Evolutionary conservation across 2,329 filamentous ascomycete genomes (phyloP).

Genomic region (Colletotrichum orbiculare): DNA sequence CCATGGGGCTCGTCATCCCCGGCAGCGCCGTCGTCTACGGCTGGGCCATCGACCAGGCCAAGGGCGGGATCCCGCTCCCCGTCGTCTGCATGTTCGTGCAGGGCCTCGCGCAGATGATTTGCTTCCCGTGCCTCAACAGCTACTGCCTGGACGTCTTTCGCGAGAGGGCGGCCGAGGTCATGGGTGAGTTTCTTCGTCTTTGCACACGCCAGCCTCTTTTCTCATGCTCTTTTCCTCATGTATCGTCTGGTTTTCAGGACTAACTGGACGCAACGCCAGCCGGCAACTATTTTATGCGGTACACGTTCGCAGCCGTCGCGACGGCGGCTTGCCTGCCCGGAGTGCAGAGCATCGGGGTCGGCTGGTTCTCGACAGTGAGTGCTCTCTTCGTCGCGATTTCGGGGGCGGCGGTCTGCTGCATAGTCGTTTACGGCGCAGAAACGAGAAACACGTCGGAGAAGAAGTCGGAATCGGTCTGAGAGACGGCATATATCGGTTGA

Average conservation of each 20-base stretch:
- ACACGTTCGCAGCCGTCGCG: constrained; percentile 77
- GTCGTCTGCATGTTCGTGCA: constrained; percentile 76
- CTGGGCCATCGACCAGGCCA: constrained; percentile 55
- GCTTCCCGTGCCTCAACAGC: constrained; percentile 76
- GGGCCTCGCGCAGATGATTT: constrained; percentile 75
- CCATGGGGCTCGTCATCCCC: constrained; percentile 70
- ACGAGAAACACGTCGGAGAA: neutral
- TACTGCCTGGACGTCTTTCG: constrained; percentile 47
- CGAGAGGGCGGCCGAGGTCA: constrained; percentile 33
- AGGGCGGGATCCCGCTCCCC: constrained; percentile 61
- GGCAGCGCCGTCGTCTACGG: constrained; percentile 77
- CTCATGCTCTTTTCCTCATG: too few relatives aligned
- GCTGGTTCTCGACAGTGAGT: constrained; percentile 82
- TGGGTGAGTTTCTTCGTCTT: constrained; percentile 7
- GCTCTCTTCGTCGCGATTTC: constrained; percentile 27
- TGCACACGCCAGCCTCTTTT: too few relatives aligned
- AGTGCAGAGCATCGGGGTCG: constrained; percentile 78
- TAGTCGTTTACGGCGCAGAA: constrained; percentile 27
- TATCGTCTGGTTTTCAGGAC: neutral
- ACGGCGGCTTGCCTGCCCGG: constrained; percentile 80
- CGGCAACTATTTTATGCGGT: constrained; percentile 83
- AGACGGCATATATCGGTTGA: fast-evolving
- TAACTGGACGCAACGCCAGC: constrained; percentile 50
- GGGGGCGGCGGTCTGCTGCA: constrained; percentile 26
- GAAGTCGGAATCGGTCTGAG: constrained; percentile 13